These are phyloP conservation scores for Lathyrus sativus DNA, from an alignment of 306 rosid genomes.

Conservation along the genomic window DNA sequence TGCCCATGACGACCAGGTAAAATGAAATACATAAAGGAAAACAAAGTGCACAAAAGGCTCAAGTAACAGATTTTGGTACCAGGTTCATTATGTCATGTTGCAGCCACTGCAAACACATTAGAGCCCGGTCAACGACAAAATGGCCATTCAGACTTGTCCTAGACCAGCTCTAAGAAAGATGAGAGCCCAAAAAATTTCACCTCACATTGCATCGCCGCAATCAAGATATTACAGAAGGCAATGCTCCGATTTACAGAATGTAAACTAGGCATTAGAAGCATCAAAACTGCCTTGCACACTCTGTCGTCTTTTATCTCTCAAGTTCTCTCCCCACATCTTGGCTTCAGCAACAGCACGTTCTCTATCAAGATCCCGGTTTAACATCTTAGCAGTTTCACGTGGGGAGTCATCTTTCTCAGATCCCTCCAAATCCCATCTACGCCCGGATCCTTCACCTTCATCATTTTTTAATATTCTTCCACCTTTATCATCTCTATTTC, in stretches of 20 bases:
- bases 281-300: slow-evolving; percentile 81
- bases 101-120: slow-evolving; percentile 37
- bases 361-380: slow-evolving; percentile 76
- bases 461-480: slow-evolving; percentile 69
- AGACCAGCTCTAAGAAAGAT: slow-evolving; percentile 39
- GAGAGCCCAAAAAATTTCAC: slow-evolving; percentile 36
- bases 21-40: slow-evolving; percentile 26
- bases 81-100: slow-evolving; percentile 40
- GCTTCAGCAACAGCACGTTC: slow-evolving; percentile 98
- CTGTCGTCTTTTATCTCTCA: slow-evolving; percentile 85
- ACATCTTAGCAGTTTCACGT: slow-evolving; percentile 69
- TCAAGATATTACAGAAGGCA: slow-evolving; percentile 25
- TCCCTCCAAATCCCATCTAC: slow-evolving; percentile 77
- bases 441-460: slow-evolving; percentile 75
- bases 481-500: slow-evolving; percentile 63
- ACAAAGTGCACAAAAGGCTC: slow-evolving; percentile 32
- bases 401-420: slow-evolving; percentile 89
- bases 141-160: slow-evolving; percentile 34
- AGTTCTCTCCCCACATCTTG: slow-evolving; percentile 98
- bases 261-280: slow-evolving; percentile 56
- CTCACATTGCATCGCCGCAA: slow-evolving; percentile 27
- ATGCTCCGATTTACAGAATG: slow-evolving; percentile 14
- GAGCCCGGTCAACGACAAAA: slow-evolving; percentile 25
- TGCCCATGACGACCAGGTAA: slow-evolving; percentile 23
- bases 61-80: slow-evolving; percentile 51